These are phyloP conservation scores for Peronosclerospora sorghi DNA, from an alignment of 352 stramenopile species.

Conservation along the genomic window DNA sequence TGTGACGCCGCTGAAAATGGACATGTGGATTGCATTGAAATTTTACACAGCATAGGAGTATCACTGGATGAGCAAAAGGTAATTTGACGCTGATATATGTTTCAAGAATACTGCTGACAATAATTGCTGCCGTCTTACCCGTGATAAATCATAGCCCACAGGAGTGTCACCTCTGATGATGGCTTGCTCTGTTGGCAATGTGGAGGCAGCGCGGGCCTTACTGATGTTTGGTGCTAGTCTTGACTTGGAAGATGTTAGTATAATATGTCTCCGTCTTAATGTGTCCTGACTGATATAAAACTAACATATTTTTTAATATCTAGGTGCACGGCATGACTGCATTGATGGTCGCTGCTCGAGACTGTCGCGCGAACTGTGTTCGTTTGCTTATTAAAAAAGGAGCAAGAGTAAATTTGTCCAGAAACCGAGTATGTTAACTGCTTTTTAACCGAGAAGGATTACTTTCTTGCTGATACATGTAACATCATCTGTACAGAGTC, in stretches of 20 bases:
- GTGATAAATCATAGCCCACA: conserved; percentile 39
- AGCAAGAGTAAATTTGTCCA: conserved; percentile 68
- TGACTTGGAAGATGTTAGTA: conserved; percentile 68
- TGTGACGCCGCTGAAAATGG: conserved; percentile 75
- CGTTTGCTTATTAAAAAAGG: conserved; percentile 72
- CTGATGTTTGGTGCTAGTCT: conserved; percentile 80
- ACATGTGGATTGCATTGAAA: conserved; percentile 75
- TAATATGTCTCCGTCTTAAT: not conserved
- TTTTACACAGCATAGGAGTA: conserved; percentile 68
- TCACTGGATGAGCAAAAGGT: conserved; percentile 81
- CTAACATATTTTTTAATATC: conserved; percentile 4
- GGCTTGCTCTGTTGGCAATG: conserved; percentile 76
- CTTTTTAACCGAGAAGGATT: not conserved
- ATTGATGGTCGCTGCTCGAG: conserved; percentile 69
- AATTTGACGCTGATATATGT: not conserved
- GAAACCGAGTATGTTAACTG: conserved; percentile 51
- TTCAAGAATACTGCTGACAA: not conserved
- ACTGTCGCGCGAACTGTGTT: conserved; percentile 51
- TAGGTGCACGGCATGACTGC: conserved; percentile 76
- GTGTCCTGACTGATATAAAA: not conserved
- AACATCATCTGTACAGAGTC: conserved; percentile 34
- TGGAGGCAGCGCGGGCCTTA: conserved; percentile 67
- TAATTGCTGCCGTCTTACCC: conserved; percentile 2
- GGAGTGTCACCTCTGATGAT: conserved; percentile 77
- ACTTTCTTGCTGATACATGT: conserved; percentile 4